Conservation (phyloP, 257 asterid species). For the Solanum piurae region DNA sequence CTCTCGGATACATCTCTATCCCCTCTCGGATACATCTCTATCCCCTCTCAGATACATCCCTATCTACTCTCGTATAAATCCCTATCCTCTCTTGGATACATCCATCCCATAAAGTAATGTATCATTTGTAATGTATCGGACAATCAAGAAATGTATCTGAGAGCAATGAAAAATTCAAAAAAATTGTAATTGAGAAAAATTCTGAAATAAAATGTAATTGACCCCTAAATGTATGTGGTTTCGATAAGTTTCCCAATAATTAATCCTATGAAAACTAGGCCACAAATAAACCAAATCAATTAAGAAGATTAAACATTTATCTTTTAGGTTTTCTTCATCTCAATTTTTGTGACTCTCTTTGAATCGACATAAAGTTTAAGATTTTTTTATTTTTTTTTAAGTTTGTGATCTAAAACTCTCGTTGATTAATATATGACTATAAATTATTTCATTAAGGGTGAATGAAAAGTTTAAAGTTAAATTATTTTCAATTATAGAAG, state of each 20-base stretch:
- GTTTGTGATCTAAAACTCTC: background rate
- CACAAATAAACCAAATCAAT: background rate
- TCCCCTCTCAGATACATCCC: no score
- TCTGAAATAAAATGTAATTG: background rate
- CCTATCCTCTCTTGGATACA: background rate
- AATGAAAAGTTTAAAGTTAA: background rate
- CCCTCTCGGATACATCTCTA: no score
- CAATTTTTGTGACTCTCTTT: background rate
- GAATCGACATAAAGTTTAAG: background rate
- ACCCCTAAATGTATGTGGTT: background rate
- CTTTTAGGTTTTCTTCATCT: background rate
- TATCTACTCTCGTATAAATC: no score
- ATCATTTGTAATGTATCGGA: no score
- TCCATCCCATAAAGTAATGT: background rate
- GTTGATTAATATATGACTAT: background rate
- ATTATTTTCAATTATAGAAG: background rate
- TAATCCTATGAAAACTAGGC: background rate
- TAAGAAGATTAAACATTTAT: background rate
- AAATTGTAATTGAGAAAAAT: background rate
- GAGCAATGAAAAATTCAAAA: background rate
- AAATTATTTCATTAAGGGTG: background rate
- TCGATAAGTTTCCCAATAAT: background rate
- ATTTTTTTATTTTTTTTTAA: rapidly evolving
- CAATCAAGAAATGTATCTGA: no score
- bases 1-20: no score